These are phyloP conservation scores for Ajuga chamaepitys DNA, from an alignment of 257 asterid species.

Conservation along the genomic window DNA sequence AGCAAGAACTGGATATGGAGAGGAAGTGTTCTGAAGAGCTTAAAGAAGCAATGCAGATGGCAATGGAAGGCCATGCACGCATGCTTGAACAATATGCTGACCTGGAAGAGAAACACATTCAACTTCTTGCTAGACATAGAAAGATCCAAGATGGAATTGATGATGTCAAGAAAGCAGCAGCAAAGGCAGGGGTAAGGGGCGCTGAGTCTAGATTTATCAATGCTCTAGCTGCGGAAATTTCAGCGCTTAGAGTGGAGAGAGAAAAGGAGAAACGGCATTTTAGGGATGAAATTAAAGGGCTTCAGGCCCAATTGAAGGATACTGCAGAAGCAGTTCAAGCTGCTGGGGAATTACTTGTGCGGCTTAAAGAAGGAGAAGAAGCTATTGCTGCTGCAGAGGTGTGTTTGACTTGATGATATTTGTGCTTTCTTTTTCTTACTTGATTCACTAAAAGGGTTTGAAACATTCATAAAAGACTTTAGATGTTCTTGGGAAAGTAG, in stretches of 20 bases:
- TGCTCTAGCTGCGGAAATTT: constrained; percentile 84
- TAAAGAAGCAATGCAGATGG: constrained; percentile 97
- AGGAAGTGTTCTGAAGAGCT: constrained; percentile 87
- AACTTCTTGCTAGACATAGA: constrained; percentile 75
- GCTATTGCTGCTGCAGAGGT: constrained; percentile 84
- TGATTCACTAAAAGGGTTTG: no score
- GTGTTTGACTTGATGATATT: constrained; percentile 20
- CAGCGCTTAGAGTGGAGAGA: constrained; percentile 71
- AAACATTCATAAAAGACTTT: no score
- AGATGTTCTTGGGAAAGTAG: no score
- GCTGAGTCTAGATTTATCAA: constrained; percentile 85
- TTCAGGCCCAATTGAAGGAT: constrained; percentile 91
- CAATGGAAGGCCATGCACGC: constrained; percentile 98
- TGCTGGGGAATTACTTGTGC: constrained; percentile 90
- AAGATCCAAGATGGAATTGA: constrained; percentile 76
- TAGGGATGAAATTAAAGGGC: constrained; percentile 83
- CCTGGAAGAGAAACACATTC: constrained; percentile 90
- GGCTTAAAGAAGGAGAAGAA: constrained; percentile 92
- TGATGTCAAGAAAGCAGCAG: constrained; percentile 92
- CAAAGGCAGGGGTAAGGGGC: constrained; percentile 91
- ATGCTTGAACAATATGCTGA: constrained; percentile 98
- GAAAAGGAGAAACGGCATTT: constrained; percentile 79
- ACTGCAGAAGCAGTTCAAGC: constrained; percentile 99
- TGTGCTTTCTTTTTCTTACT: constrained; percentile 3
- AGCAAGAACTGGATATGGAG: constrained; percentile 72